These are phyloP conservation scores for Fibroporia radiculosa DNA, from an alignment of 768 basidiomycete species.

Conservation along the genomic window DNA sequence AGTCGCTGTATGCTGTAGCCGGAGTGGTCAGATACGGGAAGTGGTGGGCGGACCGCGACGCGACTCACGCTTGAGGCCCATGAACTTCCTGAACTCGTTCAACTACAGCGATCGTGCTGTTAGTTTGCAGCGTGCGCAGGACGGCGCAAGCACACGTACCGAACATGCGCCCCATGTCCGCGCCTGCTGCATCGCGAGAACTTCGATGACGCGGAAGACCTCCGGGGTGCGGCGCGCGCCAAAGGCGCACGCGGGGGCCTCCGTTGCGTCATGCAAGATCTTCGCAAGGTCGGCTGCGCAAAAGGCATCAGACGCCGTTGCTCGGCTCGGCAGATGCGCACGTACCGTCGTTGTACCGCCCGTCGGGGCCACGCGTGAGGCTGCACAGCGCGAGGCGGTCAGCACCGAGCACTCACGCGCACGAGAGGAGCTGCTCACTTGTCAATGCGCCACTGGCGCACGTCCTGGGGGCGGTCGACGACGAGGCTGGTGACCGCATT, in stretches of 20 bases:
- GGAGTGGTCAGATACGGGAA: not conserved
- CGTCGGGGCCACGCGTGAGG: conserved; percentile 25
- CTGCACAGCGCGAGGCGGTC: conserved; percentile 7
- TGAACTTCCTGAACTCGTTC: conserved; percentile 67
- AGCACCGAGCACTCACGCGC: not conserved
- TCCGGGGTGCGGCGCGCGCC: conserved; percentile 40
- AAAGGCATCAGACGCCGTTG: not conserved
- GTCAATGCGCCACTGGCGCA: conserved; percentile 1
- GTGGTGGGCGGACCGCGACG: too few species aligned
- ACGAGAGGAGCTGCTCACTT: not conserved
- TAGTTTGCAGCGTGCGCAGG: not conserved
- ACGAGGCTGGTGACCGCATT: conserved; percentile 13
- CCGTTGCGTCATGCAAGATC: conserved; percentile 39
- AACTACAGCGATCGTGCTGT: conserved; percentile 22
- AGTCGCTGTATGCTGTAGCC: conserved; percentile 46
- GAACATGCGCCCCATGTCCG: conserved; percentile 41
- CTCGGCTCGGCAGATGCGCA: not conserved
- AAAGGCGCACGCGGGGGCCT: conserved; percentile 37
- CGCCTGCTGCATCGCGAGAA: conserved; percentile 48
- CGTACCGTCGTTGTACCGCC: conserved; percentile 25
- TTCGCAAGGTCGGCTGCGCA: conserved; percentile 25
- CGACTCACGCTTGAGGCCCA: conserved; percentile 52
- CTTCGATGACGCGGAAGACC: conserved; percentile 43
- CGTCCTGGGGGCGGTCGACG: conserved; percentile 11
- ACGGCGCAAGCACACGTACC: not conserved